phyloP scores from a whole-genome alignment of 306 rosid genomes.

The Senna siamea region DNA sequence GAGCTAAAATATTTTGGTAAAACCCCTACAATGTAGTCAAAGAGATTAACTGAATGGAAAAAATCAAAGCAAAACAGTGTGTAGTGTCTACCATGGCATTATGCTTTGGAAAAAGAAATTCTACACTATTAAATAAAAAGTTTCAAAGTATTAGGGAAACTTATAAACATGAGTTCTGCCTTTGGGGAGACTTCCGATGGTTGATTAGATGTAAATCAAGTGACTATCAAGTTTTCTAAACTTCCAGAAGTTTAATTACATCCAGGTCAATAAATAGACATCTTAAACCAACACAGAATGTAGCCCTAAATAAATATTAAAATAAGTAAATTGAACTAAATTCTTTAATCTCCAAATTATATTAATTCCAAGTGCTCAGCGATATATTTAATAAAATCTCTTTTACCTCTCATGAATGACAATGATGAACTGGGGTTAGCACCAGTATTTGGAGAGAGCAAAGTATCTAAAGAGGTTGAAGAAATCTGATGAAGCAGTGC shows the following conservation, averaged over 20 bases:
- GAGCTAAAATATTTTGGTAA: conserved; percentile 98
- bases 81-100: not conserved
- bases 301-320: conserved; percentile 29
- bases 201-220: conserved; percentile 27
- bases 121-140: not conserved
- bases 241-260: not conserved
- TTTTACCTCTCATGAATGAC: conserved; percentile 90
- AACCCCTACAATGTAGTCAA: conserved; percentile 57
- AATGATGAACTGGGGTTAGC: conserved; percentile 87
- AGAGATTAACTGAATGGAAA: conserved; percentile 18
- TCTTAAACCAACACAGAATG: not conserved
- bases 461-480: conserved; percentile 74
- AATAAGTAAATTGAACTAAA: conserved; percentile 22
- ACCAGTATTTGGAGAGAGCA: conserved; percentile 72
- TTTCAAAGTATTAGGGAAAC: not conserved
- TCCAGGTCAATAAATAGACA: conserved; percentile 18
- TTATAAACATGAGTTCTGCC: conserved; percentile 1
- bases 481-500: conserved; percentile 71
- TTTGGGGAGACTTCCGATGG: not conserved
- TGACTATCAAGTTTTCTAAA: conserved; percentile 17
- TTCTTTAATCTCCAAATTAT: conserved; percentile 26
- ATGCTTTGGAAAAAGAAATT: conserved; percentile 13
- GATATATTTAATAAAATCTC: conserved; percentile 18
- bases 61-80: conserved; percentile 15
- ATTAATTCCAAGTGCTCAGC: conserved; percentile 23